Evolutionary conservation across 2,329 filamentous ascomycete genomes (phyloP).

Genomic region (Alternaria sp.): DNA sequence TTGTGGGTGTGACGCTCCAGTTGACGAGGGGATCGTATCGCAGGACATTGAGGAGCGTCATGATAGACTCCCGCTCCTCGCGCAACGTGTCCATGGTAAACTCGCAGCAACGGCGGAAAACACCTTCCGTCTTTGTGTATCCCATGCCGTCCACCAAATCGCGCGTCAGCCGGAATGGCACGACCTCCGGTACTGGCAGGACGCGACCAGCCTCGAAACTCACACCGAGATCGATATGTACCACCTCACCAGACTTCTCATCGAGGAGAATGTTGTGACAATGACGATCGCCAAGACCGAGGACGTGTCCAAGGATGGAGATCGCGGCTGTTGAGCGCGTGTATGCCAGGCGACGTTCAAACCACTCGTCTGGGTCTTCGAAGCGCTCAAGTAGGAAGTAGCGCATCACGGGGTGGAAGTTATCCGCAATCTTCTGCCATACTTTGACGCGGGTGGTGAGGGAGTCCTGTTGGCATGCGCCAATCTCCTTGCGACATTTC

Average conservation of each 20-base stretch:
- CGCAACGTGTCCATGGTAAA: conserved; percentile 94
- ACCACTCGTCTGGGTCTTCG: conserved; percentile 95
- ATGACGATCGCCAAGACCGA: conserved; percentile 92
- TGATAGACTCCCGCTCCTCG: conserved; percentile 96
- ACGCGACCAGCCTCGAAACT: conserved; percentile 96
- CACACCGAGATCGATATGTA: conserved; percentile 96
- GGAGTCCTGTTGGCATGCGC: conserved; percentile 71
- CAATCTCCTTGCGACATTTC: conserved; percentile 80
- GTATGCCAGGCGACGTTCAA: conserved; percentile 85
- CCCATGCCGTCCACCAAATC: conserved; percentile 98
- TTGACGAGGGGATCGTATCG: conserved; percentile 97
- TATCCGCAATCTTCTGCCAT: conserved; percentile 79
- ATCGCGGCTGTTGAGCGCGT: conserved; percentile 93
- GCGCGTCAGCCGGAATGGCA: conserved; percentile 91
- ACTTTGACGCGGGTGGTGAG: conserved; percentile 74
- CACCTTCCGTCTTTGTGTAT: conserved; percentile 90
- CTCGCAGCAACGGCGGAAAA: conserved; percentile 97
- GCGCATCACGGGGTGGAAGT: conserved; percentile 90
- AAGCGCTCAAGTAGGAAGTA: conserved; percentile 98
- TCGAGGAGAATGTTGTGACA: conserved; percentile 97
- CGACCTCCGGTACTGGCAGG: conserved; percentile 92
- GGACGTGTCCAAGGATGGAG: conserved; percentile 90
- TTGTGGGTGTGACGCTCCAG: conserved; percentile 83
- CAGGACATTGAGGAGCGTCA: conserved; percentile 96
- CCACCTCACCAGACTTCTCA: conserved; percentile 85